These are phyloP conservation scores for Aspergillus campestris DNA, from an alignment of 495 filamentous ascomycete species.

Conservation along the genomic window DNA sequence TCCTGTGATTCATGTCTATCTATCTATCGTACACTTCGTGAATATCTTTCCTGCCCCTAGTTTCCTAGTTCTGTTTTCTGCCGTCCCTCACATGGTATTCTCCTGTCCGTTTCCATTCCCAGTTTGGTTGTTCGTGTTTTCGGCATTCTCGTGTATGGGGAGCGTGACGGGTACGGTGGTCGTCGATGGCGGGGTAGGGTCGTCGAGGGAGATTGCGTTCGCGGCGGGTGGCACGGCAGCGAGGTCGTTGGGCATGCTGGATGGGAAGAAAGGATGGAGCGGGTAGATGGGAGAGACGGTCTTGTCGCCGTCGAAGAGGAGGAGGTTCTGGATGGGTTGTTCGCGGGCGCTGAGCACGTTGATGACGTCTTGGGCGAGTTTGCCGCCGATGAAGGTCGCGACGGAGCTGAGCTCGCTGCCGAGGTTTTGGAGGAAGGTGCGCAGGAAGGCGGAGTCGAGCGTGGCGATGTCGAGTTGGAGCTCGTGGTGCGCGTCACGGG, in stretches of 20 bases:
- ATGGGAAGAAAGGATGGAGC: slow-evolving; percentile 61
- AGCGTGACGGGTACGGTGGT: slow-evolving; percentile 14
- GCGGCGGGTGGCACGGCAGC: slow-evolving; percentile 22
- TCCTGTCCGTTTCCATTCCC: no score
- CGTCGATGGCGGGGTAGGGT: not conserved
- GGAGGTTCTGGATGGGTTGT: slow-evolving; percentile 91
- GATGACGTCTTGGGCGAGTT: slow-evolving; percentile 92
- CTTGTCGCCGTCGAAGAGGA: slow-evolving; percentile 81
- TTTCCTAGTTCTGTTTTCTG: no score
- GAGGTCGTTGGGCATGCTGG: slow-evolving; percentile 20
- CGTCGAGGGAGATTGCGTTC: slow-evolving; percentile 22
- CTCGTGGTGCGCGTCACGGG: slow-evolving; percentile 63
- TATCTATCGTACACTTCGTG: slow-evolving; percentile 16
- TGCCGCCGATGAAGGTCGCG: slow-evolving; percentile 80
- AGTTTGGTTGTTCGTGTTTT: no score
- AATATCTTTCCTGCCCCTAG: not conserved
- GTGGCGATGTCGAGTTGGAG: slow-evolving; percentile 70
- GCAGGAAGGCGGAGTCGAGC: slow-evolving; percentile 68
- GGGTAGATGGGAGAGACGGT: slow-evolving; percentile 71
- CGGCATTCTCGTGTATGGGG: no score
- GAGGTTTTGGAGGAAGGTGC: slow-evolving; percentile 73
- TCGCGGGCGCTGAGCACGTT: slow-evolving; percentile 85
- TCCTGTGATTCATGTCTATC: not conserved
- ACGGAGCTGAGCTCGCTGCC: slow-evolving; percentile 78
- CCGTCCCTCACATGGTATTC: no score